These are phyloP conservation scores for Cryptosporidium felis DNA, from an alignment of 169 alveolate species.

Conservation along the genomic window DNA sequence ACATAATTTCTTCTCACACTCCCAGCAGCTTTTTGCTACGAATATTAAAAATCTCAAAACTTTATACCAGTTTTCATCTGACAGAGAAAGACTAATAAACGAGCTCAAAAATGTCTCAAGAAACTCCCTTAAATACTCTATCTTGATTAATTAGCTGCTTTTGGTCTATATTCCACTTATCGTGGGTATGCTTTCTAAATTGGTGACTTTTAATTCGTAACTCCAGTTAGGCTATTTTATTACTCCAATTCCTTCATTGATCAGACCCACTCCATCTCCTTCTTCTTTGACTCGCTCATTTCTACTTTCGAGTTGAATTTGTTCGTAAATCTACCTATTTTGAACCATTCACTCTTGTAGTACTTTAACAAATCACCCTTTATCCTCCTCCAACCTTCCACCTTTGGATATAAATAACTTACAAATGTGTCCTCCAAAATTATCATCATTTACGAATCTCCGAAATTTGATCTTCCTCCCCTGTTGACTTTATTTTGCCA, in stretches of 20 bases:
- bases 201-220: too few species aligned
- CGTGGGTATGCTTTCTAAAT: too few species aligned
- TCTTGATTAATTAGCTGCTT: background rate
- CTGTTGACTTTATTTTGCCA: background rate
- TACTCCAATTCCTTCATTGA: background rate
- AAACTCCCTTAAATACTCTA: slow-evolving; percentile 39
- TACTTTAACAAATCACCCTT: slow-evolving; percentile 22
- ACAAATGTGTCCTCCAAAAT: slow-evolving; percentile 15
- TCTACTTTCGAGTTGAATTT: background rate
- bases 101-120: slow-evolving; percentile 17
- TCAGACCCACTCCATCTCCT: slow-evolving; percentile 27
- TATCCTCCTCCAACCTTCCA: slow-evolving; percentile 28
- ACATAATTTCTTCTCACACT: slow-evolving; percentile 17
- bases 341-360: slow-evolving; percentile 50
- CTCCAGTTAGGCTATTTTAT: too few species aligned
- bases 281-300: slow-evolving; percentile 1
- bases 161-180: too few species aligned
- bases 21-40: slow-evolving; percentile 39
- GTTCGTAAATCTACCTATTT: slow-evolving; percentile 1
- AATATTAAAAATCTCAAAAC: slow-evolving; percentile 61
- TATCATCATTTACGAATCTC: background rate
- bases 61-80: slow-evolving; percentile 50
- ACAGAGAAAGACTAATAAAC: slow-evolving; percentile 8
- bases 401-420: slow-evolving; percentile 59
- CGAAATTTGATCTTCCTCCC: background rate